Percentiles rank a stretch among this genome's conserved stretches.
Evolutionary conservation across 75 land plant genomes (phyloP).

Genomic region (Selaginella tamariscina): DNA sequence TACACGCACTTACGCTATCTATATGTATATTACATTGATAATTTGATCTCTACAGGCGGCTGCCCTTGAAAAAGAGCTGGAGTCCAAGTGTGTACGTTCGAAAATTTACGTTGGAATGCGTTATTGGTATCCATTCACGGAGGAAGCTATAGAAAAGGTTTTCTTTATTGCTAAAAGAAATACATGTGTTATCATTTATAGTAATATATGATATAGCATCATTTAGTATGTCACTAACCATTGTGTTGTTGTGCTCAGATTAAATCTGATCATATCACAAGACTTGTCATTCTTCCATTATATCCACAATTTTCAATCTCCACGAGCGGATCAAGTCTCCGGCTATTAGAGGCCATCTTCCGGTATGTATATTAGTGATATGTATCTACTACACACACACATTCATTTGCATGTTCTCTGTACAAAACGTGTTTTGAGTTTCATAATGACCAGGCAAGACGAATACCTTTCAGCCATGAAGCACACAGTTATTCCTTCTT

Average conservation of each 20-base stretch:
- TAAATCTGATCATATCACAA: slow-evolving; percentile 74
- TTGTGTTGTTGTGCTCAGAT: slow-evolving; percentile 37
- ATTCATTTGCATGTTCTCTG: slow-evolving; percentile 1
- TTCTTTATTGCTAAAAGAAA: too few relatives aligned
- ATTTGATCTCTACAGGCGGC: slow-evolving; percentile 78
- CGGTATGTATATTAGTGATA: slow-evolving; percentile 32
- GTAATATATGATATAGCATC: not conserved
- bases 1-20: too few relatives aligned
- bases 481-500: slow-evolving; percentile 97
- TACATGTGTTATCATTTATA: slow-evolving; percentile 16
- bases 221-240: not conserved
- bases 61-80: slow-evolving; percentile 56
- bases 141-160: slow-evolving; percentile 97
- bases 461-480: slow-evolving; percentile 98
- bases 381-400: not conserved
- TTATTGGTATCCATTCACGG: slow-evolving; percentile 99
- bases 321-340: slow-evolving; percentile 98
- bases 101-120: slow-evolving; percentile 98
- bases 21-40: too few relatives aligned
- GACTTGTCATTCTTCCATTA: slow-evolving; percentile 94
- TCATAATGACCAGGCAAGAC: slow-evolving; percentile 62
- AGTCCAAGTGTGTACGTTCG: slow-evolving; percentile 56
- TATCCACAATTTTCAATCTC: slow-evolving; percentile 99
- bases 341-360: slow-evolving; percentile 87
- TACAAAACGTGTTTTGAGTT: not conserved